Evolutionary conservation across 129 eudicot genomes (phyloP).

Genomic region (Pseudognaphalium luteoalbum): DNA sequence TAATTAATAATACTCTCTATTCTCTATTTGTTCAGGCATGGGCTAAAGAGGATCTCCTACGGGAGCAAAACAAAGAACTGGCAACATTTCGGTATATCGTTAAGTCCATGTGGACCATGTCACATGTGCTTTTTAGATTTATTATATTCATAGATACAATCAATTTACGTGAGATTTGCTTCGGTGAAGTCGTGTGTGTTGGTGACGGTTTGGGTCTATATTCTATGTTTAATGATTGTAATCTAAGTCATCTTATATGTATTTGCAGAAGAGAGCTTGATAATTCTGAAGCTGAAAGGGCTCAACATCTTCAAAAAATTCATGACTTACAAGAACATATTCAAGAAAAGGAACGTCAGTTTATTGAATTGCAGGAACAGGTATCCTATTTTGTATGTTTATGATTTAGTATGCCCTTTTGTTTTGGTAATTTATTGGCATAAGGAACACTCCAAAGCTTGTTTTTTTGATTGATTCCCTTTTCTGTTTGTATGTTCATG

Average conservation of each 20-base stretch:
- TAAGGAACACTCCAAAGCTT: not conserved
- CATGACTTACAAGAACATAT: conserved; percentile 90
- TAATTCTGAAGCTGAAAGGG: conserved; percentile 84
- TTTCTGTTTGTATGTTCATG: not conserved
- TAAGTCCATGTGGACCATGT: not conserved
- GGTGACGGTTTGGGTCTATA: not conserved
- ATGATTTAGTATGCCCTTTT: not conserved
- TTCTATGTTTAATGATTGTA: conserved; percentile 13
- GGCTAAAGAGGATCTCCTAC: conserved; percentile 94
- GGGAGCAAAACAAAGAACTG: conserved; percentile 84
- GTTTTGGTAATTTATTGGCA: not conserved
- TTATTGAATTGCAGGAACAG: conserved; percentile 90
- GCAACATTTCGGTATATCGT: conserved; percentile 58
- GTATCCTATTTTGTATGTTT: conserved; percentile 33
- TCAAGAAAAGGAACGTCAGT: conserved; percentile 80
- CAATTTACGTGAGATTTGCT: not conserved
- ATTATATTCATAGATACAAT: not conserved
- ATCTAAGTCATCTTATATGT: not conserved
- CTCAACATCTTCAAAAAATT: conserved; percentile 78
- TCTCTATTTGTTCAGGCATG: conserved; percentile 59
- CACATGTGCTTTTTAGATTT: not conserved
- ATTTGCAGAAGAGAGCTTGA: conserved; percentile 84
- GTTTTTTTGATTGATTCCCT: not conserved
- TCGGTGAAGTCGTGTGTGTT: not conserved
- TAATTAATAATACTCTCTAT: too few species aligned